Evolutionary conservation across 2,329 filamentous ascomycete species (phyloP), one percentile per base, ranked within the genome.

Genomic region (Penicillium verrucosum): DNA sequence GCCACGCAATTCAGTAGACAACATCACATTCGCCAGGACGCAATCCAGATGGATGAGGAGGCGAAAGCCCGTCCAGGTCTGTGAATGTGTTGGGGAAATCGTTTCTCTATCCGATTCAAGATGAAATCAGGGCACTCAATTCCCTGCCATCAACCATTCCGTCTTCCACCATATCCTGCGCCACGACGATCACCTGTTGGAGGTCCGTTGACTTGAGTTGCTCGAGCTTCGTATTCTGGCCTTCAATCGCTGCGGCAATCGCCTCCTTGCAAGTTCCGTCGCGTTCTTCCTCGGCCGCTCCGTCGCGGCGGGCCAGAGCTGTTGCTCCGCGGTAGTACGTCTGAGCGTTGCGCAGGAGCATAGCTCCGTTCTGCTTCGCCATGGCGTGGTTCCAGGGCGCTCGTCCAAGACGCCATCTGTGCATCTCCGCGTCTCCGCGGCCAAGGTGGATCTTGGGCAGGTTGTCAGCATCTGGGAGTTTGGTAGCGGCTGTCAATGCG

Each of bases 311-410:
- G 5, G 75, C 75, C 8, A 77, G 60, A 36, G 73, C 73, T 37
- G 73, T 73, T 12, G 81, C 82, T 38, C 83, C 82, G 21, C 80
- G 78, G 63, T 84, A 86, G 64, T 82, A 85, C 5, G 79, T 82
- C 59, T 80, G 78, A 1, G 83, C 82, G 61, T 86, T 86, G 53
- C 78, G 78, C 37, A 83, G 66, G 12, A 85, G 70, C 3, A 77
- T 80, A 6, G 71, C 62, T 4, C 70, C 73, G 63, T 81, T 80
- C 46, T 77, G 76, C 27, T 71, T 66, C 5, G 79, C 76, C 46
- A 77, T 63, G 5, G 70, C 64, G 48, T 79, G 74, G 25, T 73
- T 71, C 65, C 68, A 76, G 1, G 80, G 77, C 3, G 77, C 62
- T 37, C 75, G 69, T 6, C 81, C 80, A 29, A 86, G 68, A 38